These are phyloP conservation scores for Amauroascus niger DNA, from an alignment of 2,329 filamentous ascomycete species.

Conservation along the genomic window DNA sequence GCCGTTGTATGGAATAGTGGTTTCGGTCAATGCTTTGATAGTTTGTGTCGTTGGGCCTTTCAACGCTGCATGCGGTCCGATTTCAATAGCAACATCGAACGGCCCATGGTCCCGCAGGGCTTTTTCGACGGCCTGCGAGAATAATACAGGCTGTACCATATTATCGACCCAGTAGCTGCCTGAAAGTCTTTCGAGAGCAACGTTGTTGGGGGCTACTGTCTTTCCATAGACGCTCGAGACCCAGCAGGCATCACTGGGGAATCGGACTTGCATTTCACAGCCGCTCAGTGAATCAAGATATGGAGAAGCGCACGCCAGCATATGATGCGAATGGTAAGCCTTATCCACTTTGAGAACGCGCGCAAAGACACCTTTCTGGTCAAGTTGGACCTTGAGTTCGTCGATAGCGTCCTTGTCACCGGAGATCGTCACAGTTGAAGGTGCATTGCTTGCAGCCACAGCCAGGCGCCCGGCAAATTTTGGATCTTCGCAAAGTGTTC, in stretches of 20 bases:
- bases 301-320: conserved; percentile 15
- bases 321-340: conserved; percentile 25
- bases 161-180: conserved; percentile 4
- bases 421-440: conserved; percentile 31
- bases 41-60: conserved; percentile 16
- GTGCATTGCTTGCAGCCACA: conserved; percentile 30
- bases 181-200: background rate
- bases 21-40: background rate
- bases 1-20: background rate
- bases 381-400: conserved; percentile 15
- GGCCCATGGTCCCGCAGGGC: background rate
- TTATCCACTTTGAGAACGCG: conserved; percentile 18
- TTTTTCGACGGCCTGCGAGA: background rate
- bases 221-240: background rate
- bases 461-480: conserved; percentile 20
- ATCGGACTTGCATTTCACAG: background rate
- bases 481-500: background rate
- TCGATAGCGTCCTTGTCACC: conserved; percentile 25
- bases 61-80: conserved; percentile 18
- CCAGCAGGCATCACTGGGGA: background rate
- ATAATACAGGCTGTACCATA: conserved; percentile 11
- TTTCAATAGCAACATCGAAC: conserved; percentile 7
- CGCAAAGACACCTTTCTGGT: conserved; percentile 18
- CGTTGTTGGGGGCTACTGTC: background rate
- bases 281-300: conserved; percentile 8